Percentiles rank a stretch among this genome's conserved stretches.
phyloP scores from a whole-genome alignment of 2,329 filamentous ascomycete species.

The Aspergillus awamori region DNA sequence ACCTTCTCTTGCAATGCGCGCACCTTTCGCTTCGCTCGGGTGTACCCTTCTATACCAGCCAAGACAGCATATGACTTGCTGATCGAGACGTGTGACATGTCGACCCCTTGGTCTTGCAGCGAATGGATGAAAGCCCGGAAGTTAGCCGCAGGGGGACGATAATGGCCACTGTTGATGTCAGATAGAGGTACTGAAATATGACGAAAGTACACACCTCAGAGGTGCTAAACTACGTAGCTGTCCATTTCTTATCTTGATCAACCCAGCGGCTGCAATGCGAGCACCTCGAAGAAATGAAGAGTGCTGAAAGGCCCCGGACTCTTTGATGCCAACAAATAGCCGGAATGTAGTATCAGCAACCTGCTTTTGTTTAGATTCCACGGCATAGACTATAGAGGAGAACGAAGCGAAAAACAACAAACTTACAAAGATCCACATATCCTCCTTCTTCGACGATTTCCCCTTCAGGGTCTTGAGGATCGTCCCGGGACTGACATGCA shows the following conservation, averaged over 20 bases:
- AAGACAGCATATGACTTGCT: conserved; percentile 81
- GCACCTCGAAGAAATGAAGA: conserved; percentile 84
- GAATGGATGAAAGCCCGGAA: conserved; percentile 79
- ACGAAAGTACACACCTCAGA: conserved; percentile 37
- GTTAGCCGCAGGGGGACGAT: conserved; percentile 79
- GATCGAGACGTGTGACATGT: conserved; percentile 77
- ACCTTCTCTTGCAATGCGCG: conserved; percentile 27
- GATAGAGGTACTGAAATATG: not conserved
- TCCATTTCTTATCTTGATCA: conserved; percentile 83
- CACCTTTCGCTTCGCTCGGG: conserved; percentile 59
- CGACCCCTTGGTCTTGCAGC: conserved; percentile 72
- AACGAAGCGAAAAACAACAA: too few species aligned
- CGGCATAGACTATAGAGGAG: not conserved
- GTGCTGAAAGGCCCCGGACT: conserved; percentile 85
- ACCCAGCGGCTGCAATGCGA: conserved; percentile 77
- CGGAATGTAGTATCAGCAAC: conserved; percentile 73
- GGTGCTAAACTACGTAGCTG: conserved; percentile 73
- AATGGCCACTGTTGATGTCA: conserved; percentile 70
- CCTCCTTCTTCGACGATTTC: conserved; percentile 73
- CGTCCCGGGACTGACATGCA: conserved; percentile 69
- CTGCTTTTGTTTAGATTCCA: conserved; percentile 10
- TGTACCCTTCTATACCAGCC: conserved; percentile 78
- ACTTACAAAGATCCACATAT: conserved; percentile 85
- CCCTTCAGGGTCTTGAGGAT: conserved; percentile 78
- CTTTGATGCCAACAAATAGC: conserved; percentile 87